Evolutionary conservation across 106 monocot species (phyloP).

Genomic region (Triglochin maritima): DNA sequence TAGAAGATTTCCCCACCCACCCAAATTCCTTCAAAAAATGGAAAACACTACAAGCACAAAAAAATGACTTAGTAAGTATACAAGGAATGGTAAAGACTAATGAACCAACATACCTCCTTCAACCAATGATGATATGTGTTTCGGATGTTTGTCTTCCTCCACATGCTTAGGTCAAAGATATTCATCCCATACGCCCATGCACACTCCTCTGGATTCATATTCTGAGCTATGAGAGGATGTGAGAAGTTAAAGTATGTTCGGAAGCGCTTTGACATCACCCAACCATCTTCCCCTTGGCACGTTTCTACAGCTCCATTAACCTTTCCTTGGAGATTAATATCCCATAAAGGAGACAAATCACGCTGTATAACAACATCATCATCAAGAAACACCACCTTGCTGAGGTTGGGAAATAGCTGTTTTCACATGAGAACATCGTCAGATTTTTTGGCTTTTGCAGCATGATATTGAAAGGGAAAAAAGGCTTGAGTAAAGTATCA

Average conservation of each 20-base stretch:
- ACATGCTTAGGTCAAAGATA: constrained; percentile 66
- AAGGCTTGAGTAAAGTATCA: not conserved
- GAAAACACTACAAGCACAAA: no score
- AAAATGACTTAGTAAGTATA: not conserved
- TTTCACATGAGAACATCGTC: constrained; percentile 6
- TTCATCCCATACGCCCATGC: constrained; percentile 99
- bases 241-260: constrained; percentile 90
- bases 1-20: no score
- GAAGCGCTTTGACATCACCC: constrained; percentile 89
- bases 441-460: not conserved
- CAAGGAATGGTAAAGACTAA: not conserved
- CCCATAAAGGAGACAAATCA: constrained; percentile 68
- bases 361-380: constrained; percentile 85
- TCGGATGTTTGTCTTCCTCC: constrained; percentile 76
- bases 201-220: constrained; percentile 65
- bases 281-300: constrained; percentile 67
- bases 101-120: constrained; percentile 56
- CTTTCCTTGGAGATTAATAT: constrained; percentile 68
- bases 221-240: constrained; percentile 58
- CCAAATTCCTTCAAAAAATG: no score
- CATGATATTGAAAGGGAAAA: not conserved
- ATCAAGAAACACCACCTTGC: constrained; percentile 91
- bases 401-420: constrained; percentile 83
- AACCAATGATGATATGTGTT: constrained; percentile 83
- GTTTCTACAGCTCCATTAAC: constrained; percentile 97